phyloP scores from a whole-genome alignment of 139 green algal genomes.

The Chlamydomonas sphaeroides region DNA sequence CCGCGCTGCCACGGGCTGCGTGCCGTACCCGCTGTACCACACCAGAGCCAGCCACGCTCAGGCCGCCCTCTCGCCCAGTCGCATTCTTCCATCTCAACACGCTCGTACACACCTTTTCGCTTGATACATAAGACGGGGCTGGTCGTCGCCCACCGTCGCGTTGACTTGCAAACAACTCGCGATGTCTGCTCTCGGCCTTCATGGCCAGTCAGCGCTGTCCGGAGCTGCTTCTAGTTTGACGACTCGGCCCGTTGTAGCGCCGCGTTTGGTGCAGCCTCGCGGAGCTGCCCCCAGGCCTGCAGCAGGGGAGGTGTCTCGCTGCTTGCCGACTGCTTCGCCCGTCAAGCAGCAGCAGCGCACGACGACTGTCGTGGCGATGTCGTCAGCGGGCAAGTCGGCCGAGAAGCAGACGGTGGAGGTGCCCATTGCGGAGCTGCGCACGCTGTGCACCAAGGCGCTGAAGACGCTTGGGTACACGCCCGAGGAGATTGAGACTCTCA shows the following conservation, averaged over 20 bases:
- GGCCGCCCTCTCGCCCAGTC: background rate
- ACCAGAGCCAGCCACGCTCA: background rate
- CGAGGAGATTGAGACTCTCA: conserved; percentile 54
- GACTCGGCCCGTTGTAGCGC: background rate
- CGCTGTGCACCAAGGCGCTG: conserved; percentile 63
- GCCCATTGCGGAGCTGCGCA: conserved; percentile 53
- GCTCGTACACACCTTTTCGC: too few species aligned
- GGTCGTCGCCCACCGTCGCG: too few species aligned
- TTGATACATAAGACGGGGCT: too few species aligned
- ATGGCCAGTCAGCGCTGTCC: background rate
- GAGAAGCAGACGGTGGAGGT: conserved; percentile 32
- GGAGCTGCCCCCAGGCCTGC: background rate
- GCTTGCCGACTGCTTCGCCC: background rate
- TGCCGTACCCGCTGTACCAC: too few species aligned
- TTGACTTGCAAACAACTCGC: too few species aligned
- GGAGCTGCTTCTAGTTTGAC: background rate
- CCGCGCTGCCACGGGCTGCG: too few species aligned
- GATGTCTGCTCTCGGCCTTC: conserved; percentile 4
- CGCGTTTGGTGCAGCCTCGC: background rate
- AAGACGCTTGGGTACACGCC: conserved; percentile 56
- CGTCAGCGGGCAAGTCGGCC: background rate
- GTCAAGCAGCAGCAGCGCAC: background rate
- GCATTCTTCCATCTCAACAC: too few species aligned
- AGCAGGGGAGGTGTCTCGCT: background rate
- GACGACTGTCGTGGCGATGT: background rate